Base-by-base conservation (phyloP, 352 stramenopile genomes). In the Pelagophyceae sp. region DNA sequence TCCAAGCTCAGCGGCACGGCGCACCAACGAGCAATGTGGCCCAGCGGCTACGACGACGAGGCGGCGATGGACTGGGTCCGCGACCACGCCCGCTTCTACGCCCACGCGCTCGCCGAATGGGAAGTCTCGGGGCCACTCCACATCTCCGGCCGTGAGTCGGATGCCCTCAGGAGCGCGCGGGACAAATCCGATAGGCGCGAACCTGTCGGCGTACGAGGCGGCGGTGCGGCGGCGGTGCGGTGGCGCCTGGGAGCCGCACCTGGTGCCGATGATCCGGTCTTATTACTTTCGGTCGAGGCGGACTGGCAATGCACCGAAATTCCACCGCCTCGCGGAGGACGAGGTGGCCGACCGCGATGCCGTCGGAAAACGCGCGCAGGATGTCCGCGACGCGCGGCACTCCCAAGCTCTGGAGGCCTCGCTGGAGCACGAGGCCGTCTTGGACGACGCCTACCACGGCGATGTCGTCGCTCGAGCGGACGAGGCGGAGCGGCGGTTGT, bases 171-270 rank as follows among this genome's bases (percentile, higher is more conserved):
- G n/a, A n/a, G n/a, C n/a, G n/a, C n/a, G n/a, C n/a, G n/a, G n/a
- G n/a, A n/a, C n/a, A n/a, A n/a, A n/a, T n/a, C n/a, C n/a, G n/a
- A n/a, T n/a, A n/a, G n/a, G n/a, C 11, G 51, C 67, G 11, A 74
- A 74, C 38, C 67, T 74, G 1, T 33, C 67, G 35, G 67, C 67
- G 25, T 74, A 74, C 67, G 67, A 74, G n/a, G 35, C 27, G 15
- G 67, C 67, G 5, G 67, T 74, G 5, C 19, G 35, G 23, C 3
- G 33, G 38, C 67, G 67, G 17, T 74, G 67, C 33, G 67, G 67
- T 3, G 5, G 17, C 1, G 6, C 0, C 38, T 74, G 67, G 67
- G 17, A 33, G 35, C 35, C 33, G 25, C 37, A 58, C 5, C 67
- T 74, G 15, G 5, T 58, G 6, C 38, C 67, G 25, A 5, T 58